phyloP scores from a whole-genome alignment of 306 rosid species.

The Rubus parviflorus region DNA sequence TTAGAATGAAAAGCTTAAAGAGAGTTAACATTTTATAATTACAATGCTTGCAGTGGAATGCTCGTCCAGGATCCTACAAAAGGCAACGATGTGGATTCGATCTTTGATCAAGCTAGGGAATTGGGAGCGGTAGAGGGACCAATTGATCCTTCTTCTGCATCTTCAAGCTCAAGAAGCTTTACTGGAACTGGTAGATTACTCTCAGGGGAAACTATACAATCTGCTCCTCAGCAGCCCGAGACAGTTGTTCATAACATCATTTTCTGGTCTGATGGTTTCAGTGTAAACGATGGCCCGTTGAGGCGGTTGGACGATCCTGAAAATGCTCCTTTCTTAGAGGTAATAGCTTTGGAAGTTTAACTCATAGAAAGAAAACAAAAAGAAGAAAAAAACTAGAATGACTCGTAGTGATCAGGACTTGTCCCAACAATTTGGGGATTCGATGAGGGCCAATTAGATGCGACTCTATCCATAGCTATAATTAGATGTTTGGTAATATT shows the following conservation, averaged over 20 bases:
- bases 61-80: slow-evolving; percentile 97
- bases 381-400: neutral
- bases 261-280: slow-evolving; percentile 91
- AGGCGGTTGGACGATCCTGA: slow-evolving; percentile 97
- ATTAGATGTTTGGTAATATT: neutral
- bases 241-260: slow-evolving; percentile 78
- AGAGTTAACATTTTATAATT: slow-evolving; percentile 19
- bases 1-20: neutral
- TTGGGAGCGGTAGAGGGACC: slow-evolving; percentile 89
- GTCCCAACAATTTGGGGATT: neutral
- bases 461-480: neutral
- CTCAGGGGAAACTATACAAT: slow-evolving; percentile 68
- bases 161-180: slow-evolving; percentile 86
- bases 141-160: slow-evolving; percentile 59
- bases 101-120: slow-evolving; percentile 84
- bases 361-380: neutral
- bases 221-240: slow-evolving; percentile 83
- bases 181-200: slow-evolving; percentile 89
- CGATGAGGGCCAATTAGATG: neutral
- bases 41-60: slow-evolving; percentile 79
- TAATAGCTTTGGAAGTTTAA: slow-evolving; percentile 24
- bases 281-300: slow-evolving; percentile 88
- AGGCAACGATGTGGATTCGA: slow-evolving; percentile 82
- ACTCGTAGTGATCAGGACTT: neutral
- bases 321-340: slow-evolving; percentile 91